Evolutionary conservation across 2,329 filamentous ascomycete species (phyloP).

Genomic region (Exophiala viscosa): DNA sequence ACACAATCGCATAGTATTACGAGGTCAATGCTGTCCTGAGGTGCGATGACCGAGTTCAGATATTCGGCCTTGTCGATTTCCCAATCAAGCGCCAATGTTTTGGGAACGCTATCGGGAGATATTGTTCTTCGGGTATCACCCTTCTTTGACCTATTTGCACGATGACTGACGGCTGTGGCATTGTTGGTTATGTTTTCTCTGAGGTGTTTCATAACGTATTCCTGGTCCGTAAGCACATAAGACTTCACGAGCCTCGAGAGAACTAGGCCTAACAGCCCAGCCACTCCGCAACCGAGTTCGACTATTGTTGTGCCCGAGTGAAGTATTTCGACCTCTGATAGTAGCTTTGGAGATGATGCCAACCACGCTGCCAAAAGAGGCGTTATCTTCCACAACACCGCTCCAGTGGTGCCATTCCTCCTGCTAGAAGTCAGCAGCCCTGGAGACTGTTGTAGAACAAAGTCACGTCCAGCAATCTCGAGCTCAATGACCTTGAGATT

Average conservation of each 20-base stretch:
- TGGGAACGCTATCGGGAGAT: conserved; percentile 13
- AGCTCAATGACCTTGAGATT: conserved; percentile 63
- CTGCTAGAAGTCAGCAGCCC: conserved; percentile 73
- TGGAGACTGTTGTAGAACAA: conserved; percentile 78
- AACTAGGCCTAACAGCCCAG: conserved; percentile 70
- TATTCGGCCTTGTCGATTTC: conserved; percentile 52
- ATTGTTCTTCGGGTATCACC: conserved; percentile 17
- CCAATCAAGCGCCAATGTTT: conserved; percentile 68
- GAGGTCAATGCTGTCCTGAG: conserved; percentile 54
- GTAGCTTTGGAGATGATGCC: conserved; percentile 56
- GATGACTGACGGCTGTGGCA: neutral
- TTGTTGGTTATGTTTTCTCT: conserved; percentile 65
- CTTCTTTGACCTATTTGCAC: conserved; percentile 6
- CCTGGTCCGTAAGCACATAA: conserved; percentile 83
- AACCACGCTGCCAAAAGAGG: conserved; percentile 81
- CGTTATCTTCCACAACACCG: conserved; percentile 91
- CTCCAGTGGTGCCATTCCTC: conserved; percentile 67
- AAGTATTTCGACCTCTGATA: conserved; percentile 58
- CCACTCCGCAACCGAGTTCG: conserved; percentile 86
- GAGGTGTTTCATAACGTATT: conserved; percentile 76
- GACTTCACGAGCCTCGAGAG: conserved; percentile 56
- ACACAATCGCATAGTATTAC: conserved; percentile 89
- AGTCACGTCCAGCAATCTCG: conserved; percentile 64
- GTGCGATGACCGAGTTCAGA: conserved; percentile 37
- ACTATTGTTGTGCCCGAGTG: conserved; percentile 58